Conservation (phyloP, 2,329 filamentous ascomycete species). For the Monosporascus sp. region DNA sequence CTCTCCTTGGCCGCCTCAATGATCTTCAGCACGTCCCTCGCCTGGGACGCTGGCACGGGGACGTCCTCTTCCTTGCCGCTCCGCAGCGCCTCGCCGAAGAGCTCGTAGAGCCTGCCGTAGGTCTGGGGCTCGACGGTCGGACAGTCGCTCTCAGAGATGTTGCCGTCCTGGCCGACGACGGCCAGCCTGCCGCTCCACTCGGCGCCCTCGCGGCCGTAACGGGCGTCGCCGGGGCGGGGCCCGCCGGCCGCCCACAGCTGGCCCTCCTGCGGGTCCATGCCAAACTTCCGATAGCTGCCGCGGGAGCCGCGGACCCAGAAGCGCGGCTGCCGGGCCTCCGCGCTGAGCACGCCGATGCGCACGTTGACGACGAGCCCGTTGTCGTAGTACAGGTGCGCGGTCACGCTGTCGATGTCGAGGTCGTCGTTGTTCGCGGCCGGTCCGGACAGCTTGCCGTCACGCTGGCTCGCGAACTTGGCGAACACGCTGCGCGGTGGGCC, state of each 20-base stretch:
- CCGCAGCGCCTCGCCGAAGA: slow-evolving; percentile 42
- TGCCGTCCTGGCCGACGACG: slow-evolving; percentile 46
- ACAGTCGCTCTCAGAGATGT: slow-evolving; percentile 42
- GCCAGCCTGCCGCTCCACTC: slow-evolving; percentile 55
- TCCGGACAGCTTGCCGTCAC: slow-evolving; percentile 37
- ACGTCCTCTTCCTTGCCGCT: slow-evolving; percentile 44
- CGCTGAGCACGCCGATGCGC: slow-evolving; percentile 64
- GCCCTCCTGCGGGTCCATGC: slow-evolving; percentile 70
- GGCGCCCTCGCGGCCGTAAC: slow-evolving; percentile 60
- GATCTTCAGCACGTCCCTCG: slow-evolving; percentile 47
- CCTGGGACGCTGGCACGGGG: slow-evolving; percentile 48
- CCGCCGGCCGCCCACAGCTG: slow-evolving; percentile 58
- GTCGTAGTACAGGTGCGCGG: slow-evolving; percentile 62
- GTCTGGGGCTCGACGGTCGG: slow-evolving; percentile 61
- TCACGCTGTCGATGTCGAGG: slow-evolving; percentile 51
- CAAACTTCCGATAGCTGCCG: slow-evolving; percentile 68
- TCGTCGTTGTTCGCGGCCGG: slow-evolving; percentile 28
- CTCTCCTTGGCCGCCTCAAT: slow-evolving; percentile 49
- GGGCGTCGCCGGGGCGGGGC: slow-evolving; percentile 52
- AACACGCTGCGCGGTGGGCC: slow-evolving; percentile 64
- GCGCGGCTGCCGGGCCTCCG: slow-evolving; percentile 63
- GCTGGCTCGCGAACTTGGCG: slow-evolving; percentile 62
- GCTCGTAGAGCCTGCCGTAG: slow-evolving; percentile 62
- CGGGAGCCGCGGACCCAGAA: slow-evolving; percentile 74
- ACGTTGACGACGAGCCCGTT: slow-evolving; percentile 60